Evolutionary conservation across 768 basidiomycete species (phyloP), one percentile per base, ranked within the genome.

Genomic region (Mycena chlorophos): DNA sequence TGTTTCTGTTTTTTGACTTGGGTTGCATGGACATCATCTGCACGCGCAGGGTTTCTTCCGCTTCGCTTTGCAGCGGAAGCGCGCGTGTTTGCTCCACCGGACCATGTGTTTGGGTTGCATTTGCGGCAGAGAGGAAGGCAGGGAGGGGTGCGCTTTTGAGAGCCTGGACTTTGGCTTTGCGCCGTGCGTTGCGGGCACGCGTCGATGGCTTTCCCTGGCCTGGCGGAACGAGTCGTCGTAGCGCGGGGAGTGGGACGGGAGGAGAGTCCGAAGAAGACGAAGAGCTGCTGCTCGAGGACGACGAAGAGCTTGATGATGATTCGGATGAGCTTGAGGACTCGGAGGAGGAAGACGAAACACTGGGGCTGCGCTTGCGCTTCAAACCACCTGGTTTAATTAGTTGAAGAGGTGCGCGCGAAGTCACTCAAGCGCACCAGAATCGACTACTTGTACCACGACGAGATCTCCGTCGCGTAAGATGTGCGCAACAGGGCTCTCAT

Each of bases 401-500:
- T 20, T 3, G 13, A 54, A 26, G 13, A 46, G 49, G 51, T 28
- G 56, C 52, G 23, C 52, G 40, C 31, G 58, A 40, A 31, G 31
- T 22, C 20, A 17, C 42, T 26, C 28, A 34, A 53, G 26, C 45
- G 52, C 64, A 56, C 49, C 31, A 27, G 48, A 8, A 38, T 39
- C 28, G n/a, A 22, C 42, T 0, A 55, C 45, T 53, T 73, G 72
- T 3, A 81, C 62, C 29, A 65, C 62, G 17, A 81, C 64, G 30
- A 82, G 66, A 68, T 82, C 81, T 0, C 80, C 80, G 64, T 82
- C 81, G 61, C 80, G 70, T 25, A 81, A 66, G 17, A 77, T 73
- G 46, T 63, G 59, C 23, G 60, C 56, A 40, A 76, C 63, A 6
- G 66, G 65, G 45, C 68, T 75, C 37, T 71, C 69, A 52, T 78